These are phyloP conservation scores for Lolium rigidum DNA, from an alignment of 176 grass and related monocot genomes.

Conservation along the genomic window DNA sequence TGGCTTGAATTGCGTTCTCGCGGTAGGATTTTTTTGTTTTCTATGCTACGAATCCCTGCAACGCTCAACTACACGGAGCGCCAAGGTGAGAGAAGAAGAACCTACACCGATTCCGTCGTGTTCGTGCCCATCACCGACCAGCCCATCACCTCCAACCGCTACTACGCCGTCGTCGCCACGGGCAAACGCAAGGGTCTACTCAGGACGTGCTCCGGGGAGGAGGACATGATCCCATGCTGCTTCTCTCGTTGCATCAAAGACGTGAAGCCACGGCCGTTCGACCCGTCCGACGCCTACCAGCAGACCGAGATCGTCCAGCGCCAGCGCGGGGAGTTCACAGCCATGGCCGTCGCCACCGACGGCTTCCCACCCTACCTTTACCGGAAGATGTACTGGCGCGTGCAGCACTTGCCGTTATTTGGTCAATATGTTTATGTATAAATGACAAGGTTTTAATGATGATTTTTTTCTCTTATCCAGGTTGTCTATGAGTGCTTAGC, in stretches of 20 bases:
- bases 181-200: not conserved
- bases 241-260: not conserved
- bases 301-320: constrained; percentile 21
- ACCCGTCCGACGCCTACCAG: not conserved
- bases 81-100: constrained; percentile 9
- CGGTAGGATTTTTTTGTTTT: no score
- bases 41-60: no score
- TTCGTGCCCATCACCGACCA: constrained; percentile 64
- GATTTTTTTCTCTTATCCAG: no score
- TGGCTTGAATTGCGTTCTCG: no score
- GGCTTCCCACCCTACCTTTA: no score
- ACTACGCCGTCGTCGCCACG: constrained; percentile 14
- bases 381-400: no score
- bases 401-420: no score
- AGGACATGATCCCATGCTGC: constrained; percentile 10
- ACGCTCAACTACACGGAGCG: no score
- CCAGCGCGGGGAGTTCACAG: not conserved
- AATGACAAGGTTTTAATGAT: no score
- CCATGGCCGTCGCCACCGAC: not conserved
- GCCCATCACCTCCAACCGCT: constrained; percentile 23
- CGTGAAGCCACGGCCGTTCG: not conserved
- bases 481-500: no score
- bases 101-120: constrained; percentile 47
- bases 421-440: no score
- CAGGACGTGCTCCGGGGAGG: not conserved